Evolutionary conservation across 2,329 filamentous ascomycete species (phyloP), one percentile per base, ranked within the genome.

Genomic region (Aspergillus persii): DNA sequence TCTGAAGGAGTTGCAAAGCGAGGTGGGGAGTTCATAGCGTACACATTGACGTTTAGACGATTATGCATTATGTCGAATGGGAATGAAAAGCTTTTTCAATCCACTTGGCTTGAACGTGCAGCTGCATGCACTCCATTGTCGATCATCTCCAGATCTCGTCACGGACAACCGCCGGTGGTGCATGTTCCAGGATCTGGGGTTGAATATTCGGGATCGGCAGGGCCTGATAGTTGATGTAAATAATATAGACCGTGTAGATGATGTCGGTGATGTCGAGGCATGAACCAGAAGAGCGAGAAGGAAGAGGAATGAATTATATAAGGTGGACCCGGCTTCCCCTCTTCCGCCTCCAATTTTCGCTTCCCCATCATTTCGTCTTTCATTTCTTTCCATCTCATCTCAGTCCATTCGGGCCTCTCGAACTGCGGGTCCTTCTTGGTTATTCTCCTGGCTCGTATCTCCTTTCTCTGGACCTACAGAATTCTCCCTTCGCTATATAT

Each of bases 1-100:
- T 26, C 63, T 79, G 62, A 78, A 76, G 65, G 71, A 71, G 64
- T 58, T 78, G 66, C 69, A 74, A 63, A 65, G 63, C 54, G 76
- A 78, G 53, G 69, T 77, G 47, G 65, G 65, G n/a, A 63, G 60
- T 36, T 59, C 54, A 52, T 66, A 58, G 36, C 2, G n/a, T 41
- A 41, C 12, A 41, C 8, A 41, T 15, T 15, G 36, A 41, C 11
- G 3, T 8, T 41, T 41, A 41, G 11, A 41, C 11, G 36, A 7
- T n/a, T 41, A 41, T 41, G 36, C 36, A 41, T 41, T 41, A 41
- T n/a, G 36, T 41, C n/a, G 36, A 41, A 41, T 41, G 15, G 4
- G 36, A 41, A 41, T 41, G 36, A 41, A 41, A 41, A n/a, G 12
- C n/a, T 41, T n/a, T 23, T 23, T 23, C 18, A 23, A 23, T 23